Percentiles rank a stretch among this genome's conserved stretches.
These are phyloP conservation scores for Clavulina sp. DNA, from an alignment of 768 basidiomycete species.

Conservation along the genomic window DNA sequence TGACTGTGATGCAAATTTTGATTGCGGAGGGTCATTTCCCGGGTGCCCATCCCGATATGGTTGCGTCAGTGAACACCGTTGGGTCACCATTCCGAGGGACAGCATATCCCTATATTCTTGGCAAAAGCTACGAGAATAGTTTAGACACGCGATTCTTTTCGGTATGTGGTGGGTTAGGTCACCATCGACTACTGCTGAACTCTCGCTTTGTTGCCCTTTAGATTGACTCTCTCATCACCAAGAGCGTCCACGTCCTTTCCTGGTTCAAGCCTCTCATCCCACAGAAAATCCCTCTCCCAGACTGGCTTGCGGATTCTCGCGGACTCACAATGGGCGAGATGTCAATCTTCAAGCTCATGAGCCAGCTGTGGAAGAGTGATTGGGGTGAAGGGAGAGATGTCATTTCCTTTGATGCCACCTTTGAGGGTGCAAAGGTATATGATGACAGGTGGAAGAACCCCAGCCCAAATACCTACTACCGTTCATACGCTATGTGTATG, in stretches of 20 bases:
- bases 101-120: not conserved
- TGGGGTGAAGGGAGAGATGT: constrained; percentile 1
- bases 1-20: not conserved
- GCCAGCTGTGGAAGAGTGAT: not conserved
- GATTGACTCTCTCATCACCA: not conserved
- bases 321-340: not conserved
- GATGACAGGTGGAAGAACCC: not conserved
- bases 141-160: not conserved
- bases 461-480: not conserved
- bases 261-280: not conserved
- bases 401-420: not conserved
- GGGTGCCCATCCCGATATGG: constrained; percentile 2
- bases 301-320: not conserved
- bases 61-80: not conserved
- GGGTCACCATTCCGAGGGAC: not conserved
- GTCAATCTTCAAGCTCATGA: not conserved
- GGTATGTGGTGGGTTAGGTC: not conserved
- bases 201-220: not conserved
- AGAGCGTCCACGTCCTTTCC: not conserved
- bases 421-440: not conserved
- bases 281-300: not conserved
- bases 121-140: not conserved
- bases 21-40: constrained; percentile 1
- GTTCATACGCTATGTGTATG: constrained; percentile 4
- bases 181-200: too few relatives aligned